These are phyloP conservation scores for Penicillium fimorum DNA, from an alignment of 495 filamentous ascomycete genomes.

Conservation along the genomic window DNA sequence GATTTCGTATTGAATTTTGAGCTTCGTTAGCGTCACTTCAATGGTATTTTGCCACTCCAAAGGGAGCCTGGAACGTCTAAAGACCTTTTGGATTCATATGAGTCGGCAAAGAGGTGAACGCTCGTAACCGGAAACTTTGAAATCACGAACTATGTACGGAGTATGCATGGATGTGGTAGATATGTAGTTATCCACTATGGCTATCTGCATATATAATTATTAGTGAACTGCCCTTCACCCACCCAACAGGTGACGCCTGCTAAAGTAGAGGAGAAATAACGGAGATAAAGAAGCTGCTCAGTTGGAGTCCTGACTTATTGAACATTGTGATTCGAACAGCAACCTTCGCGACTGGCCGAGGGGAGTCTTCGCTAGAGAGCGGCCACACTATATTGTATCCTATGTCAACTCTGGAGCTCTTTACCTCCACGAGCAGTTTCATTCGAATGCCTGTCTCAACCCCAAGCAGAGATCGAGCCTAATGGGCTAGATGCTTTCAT, in stretches of 20 bases:
- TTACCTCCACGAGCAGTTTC: constrained; percentile 3
- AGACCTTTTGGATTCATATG: neutral
- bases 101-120: neutral
- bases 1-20: neutral
- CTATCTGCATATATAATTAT: too few species aligned
- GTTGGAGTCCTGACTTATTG: neutral
- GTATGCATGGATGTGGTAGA: neutral
- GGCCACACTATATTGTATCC: constrained; percentile 9
- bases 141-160: too few species aligned
- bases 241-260: neutral
- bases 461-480: neutral
- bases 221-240: too few species aligned
- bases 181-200: too few species aligned
- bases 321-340: constrained; percentile 6
- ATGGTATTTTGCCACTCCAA: constrained; percentile 1
- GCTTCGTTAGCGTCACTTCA: neutral
- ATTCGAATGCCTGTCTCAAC: constrained; percentile 10
- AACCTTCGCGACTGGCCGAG: constrained; percentile 11
- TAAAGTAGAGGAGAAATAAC: constrained; percentile 3
- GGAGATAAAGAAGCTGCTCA: neutral
- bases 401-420: constrained; percentile 4
- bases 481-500: constrained; percentile 16
- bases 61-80: neutral
- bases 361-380: constrained; percentile 5
- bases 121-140: neutral